Base-by-base conservation (phyloP, 352 stramenopile genomes). In the Phytopythium montanum region DNA sequence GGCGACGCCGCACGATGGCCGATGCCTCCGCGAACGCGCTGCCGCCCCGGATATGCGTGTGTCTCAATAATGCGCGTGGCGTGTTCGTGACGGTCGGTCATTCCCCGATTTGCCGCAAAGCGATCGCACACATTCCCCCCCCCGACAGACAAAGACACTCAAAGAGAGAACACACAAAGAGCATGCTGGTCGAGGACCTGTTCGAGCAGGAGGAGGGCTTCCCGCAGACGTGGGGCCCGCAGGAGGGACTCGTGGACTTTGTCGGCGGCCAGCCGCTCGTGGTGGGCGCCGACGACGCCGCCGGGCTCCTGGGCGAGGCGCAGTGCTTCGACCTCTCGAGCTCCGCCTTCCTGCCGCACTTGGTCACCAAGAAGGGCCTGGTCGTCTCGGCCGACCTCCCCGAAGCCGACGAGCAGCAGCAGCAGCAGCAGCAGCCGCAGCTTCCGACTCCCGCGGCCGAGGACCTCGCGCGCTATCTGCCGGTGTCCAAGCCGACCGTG, bases 131-230 rank as follows among this genome's bases (percentile, higher is more conserved):
- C 19, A 13, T 18, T 39, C 8, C 16, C 14, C 23, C 48, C 25
- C 9, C 44, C 8, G 2, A 33, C 44, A 4, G 23, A 16, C 3
- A 51, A 5, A 51, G 44, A 34, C 4, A 52, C 33, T 3, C 19
- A 48, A 8, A 54, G 26, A 38, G 26, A 54, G 25, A 21, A 23
- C 26, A n/a, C n/a, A n/a, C n/a, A n/a, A n/a, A n/a, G n/a, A 49
- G 18, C 53, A 58, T 58, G 53, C 53, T 58, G 53, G 53, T 58
- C 31, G 53, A 58, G 53, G 53, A 58, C 53, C 53, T 58, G 53
- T 58, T 58, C 53, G 53, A 58, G 53, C 53, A 58, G 53, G 53
- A 58, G 53, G 53, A 41, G 53, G 53, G 53, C 53, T 58, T 58
- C 53, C 53, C 53, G 53, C 53, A 58, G 53, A 58, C 53, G 21